phyloP scores from a whole-genome alignment of 371 early-diverging fungal genomes.

The Vairimorpha necatrix region DNA sequence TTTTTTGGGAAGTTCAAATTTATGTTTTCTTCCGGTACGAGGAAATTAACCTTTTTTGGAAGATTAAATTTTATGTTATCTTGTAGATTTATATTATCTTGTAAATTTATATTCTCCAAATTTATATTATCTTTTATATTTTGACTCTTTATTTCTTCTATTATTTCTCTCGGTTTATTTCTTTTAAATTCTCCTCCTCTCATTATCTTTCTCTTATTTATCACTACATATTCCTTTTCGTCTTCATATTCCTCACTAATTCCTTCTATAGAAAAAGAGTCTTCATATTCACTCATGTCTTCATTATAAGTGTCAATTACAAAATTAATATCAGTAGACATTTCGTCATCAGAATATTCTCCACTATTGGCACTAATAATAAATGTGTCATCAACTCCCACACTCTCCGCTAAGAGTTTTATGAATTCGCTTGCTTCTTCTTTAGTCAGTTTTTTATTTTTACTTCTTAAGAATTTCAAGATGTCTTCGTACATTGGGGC shows the following conservation, averaged over 20 bases:
- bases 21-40: background rate
- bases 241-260: constrained; percentile 14
- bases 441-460: constrained; percentile 32
- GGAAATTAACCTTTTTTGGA: background rate
- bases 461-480: constrained; percentile 24
- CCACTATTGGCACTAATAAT: background rate
- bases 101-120: background rate
- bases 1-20: background rate
- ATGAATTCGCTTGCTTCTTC: constrained; percentile 31
- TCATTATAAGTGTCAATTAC: background rate
- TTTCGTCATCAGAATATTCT: constrained; percentile 6
- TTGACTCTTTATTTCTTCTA: background rate
- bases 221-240: background rate
- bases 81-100: background rate
- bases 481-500: constrained; percentile 34
- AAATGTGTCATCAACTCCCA: constrained; percentile 1
- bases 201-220: constrained; percentile 22
- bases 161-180: background rate
- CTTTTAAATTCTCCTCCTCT: constrained; percentile 16
- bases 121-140: background rate
- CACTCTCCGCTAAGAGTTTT: constrained; percentile 14
- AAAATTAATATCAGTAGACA: constrained; percentile 8
- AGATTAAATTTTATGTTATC: background rate
- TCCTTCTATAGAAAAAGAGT: constrained; percentile 7
- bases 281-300: background rate